Conservation (phyloP, 345 rosid genomes). For the Linum trigynum region DNA sequence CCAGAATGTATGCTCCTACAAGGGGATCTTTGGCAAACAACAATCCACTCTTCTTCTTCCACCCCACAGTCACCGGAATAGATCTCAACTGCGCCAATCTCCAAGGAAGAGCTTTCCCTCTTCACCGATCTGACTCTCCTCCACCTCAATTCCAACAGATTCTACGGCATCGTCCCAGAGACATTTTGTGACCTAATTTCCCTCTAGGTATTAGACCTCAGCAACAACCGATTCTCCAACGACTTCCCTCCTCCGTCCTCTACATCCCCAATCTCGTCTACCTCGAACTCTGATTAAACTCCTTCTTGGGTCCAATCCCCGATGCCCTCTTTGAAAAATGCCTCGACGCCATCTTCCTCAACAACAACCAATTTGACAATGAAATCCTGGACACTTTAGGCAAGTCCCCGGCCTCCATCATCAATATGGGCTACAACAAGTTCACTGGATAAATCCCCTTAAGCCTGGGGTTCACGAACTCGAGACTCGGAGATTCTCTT, state of each 20-base stretch:
- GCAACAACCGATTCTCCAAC: conserved; percentile 63
- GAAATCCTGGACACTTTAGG: conserved; percentile 62
- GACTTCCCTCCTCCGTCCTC: conserved; percentile 48
- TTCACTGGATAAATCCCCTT: conserved; percentile 57
- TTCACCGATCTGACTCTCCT: conserved; percentile 56
- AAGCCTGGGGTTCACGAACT: conserved; percentile 46
- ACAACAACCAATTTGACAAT: conserved; percentile 57
- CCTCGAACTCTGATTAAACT: conserved; percentile 77
- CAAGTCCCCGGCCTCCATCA: conserved; percentile 74
- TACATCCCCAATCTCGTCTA: conserved; percentile 64
- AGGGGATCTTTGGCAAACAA: conserved; percentile 59
- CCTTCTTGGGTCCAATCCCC: conserved; percentile 61
- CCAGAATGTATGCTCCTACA: conserved; percentile 66
- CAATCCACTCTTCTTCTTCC: neutral
- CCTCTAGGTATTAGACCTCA: conserved; percentile 76
- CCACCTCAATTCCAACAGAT: conserved; percentile 81
- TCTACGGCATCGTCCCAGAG: conserved; percentile 57
- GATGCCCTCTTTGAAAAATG: conserved; percentile 56
- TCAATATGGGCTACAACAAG: conserved; percentile 68
- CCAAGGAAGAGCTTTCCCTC: conserved; percentile 55
- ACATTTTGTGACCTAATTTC: conserved; percentile 46
- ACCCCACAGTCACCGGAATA: conserved; percentile 41
- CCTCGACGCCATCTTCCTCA: conserved; percentile 75
- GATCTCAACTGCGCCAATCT: conserved; percentile 90
- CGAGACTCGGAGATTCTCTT: conserved; percentile 61